Percentiles rank a stretch among this genome's conserved stretches.
Evolutionary conservation across 768 basidiomycete species (phyloP).

Genomic region (Psilocybe sp.): DNA sequence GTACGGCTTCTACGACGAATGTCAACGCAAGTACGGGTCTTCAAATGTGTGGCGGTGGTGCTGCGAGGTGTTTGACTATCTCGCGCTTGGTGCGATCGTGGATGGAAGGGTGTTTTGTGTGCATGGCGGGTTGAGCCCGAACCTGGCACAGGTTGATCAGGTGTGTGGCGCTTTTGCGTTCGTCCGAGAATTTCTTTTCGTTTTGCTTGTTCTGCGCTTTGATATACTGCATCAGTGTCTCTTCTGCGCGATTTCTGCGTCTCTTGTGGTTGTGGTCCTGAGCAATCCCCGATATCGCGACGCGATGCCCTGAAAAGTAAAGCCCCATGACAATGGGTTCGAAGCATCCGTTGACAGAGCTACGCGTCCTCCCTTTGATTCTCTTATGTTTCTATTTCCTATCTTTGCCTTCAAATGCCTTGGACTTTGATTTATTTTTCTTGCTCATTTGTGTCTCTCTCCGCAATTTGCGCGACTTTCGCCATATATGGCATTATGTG

Average conservation of each 20-base stretch:
- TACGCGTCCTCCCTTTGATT: too few relatives aligned
- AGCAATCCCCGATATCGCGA: too few relatives aligned
- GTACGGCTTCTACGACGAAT: constrained; percentile 94
- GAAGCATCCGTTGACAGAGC: too few relatives aligned
- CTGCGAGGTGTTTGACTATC: constrained; percentile 97
- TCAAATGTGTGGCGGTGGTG: constrained; percentile 98
- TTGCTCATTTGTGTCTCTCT: too few relatives aligned
- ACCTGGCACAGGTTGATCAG: constrained; percentile 84
- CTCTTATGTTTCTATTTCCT: too few relatives aligned
- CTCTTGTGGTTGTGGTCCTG: too few relatives aligned
- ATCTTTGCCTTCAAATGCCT: too few relatives aligned
- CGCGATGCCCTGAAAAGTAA: too few relatives aligned
- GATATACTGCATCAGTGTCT: background rate
- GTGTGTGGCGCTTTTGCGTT: constrained; percentile 36
- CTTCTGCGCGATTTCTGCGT: background rate
- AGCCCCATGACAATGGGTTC: too few relatives aligned
- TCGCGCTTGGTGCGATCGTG: constrained; percentile 92
- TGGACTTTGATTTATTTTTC: too few relatives aligned
- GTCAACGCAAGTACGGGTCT: constrained; percentile 91
- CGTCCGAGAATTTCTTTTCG: background rate
- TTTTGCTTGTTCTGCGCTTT: constrained; percentile 2
- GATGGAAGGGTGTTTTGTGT: constrained; percentile 97
- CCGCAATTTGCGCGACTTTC: too few relatives aligned
- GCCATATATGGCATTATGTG: too few relatives aligned
- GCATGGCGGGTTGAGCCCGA: constrained; percentile 93